Percentiles rank a stretch among this genome's conserved stretches.
Evolutionary conservation across 768 basidiomycete species (phyloP).

Genomic region (Mycena sanguinolenta): DNA sequence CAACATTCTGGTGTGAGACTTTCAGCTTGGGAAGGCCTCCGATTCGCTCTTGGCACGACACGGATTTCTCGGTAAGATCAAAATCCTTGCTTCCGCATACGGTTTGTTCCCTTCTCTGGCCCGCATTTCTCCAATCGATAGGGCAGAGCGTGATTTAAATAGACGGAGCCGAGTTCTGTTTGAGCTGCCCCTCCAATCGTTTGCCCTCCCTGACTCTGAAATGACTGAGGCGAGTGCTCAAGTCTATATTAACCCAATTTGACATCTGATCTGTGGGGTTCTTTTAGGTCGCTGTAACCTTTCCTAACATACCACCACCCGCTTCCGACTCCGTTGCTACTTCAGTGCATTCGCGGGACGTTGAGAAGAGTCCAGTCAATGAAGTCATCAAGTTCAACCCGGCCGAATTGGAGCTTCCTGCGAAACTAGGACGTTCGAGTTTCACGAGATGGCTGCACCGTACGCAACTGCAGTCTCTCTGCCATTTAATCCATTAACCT

Average conservation of each 20-base stretch:
- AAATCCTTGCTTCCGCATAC: not conserved
- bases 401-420: slow-evolving; percentile 28
- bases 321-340: not conserved
- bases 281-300: not conserved
- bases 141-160: not conserved
- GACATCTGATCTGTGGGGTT: not conserved
- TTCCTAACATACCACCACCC: not conserved
- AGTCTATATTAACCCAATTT: not conserved
- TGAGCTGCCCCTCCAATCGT: not conserved
- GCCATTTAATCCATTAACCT: slow-evolving; percentile 9
- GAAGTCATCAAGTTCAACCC: slow-evolving; percentile 12
- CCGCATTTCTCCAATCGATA: not conserved
- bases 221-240: slow-evolving; percentile 16
- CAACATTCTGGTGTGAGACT: no score
- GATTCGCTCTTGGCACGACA: not conserved
- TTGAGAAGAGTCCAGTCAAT: slow-evolving; percentile 11
- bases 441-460: slow-evolving; percentile 35
- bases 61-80: not conserved
- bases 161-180: not conserved
- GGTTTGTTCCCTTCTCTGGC: not conserved
- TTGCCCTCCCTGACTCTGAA: not conserved
- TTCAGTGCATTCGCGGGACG: slow-evolving; percentile 16
- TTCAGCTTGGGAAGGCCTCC: no score
- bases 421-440: slow-evolving; percentile 34
- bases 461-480: not conserved